phyloP scores from a whole-genome alignment of 2,329 filamentous ascomycete species.

The Exophiala sp. region DNA sequence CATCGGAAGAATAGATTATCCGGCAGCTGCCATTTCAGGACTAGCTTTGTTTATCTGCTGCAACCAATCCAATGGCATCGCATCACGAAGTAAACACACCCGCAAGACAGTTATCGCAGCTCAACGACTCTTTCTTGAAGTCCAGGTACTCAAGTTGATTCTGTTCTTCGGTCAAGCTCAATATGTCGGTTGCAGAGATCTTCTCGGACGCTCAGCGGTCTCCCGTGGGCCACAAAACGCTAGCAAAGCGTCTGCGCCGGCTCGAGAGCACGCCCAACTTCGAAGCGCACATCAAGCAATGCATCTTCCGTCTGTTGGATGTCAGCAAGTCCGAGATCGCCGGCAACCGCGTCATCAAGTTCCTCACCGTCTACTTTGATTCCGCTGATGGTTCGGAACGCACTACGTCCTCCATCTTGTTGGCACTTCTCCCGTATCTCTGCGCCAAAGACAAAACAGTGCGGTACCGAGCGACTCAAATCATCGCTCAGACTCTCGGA shows the following conservation, averaged over 20 bases:
- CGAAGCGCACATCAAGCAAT: slow-evolving; percentile 77
- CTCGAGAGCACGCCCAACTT: slow-evolving; percentile 70
- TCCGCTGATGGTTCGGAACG: slow-evolving; percentile 82
- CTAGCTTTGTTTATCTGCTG: slow-evolving; percentile 1
- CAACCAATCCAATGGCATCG: not conserved
- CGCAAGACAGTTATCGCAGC: too few species aligned
- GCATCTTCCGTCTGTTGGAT: slow-evolving; percentile 71
- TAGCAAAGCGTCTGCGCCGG: slow-evolving; percentile 80
- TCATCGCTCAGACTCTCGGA: slow-evolving; percentile 86
- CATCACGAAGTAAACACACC: not conserved
- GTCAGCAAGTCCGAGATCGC: slow-evolving; percentile 88
- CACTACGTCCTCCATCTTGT: slow-evolving; percentile 61
- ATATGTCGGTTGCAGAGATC: slow-evolving; percentile 27
- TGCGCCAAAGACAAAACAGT: slow-evolving; percentile 87
- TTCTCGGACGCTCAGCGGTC: slow-evolving; percentile 82
- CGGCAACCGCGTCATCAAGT: slow-evolving; percentile 78
- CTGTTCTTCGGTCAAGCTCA: not conserved
- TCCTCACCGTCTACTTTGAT: slow-evolving; percentile 78
- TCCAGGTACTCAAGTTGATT: too few species aligned
- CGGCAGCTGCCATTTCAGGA: not conserved
- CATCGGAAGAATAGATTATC: not conserved
- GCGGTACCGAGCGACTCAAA: slow-evolving; percentile 80
- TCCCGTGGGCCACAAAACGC: slow-evolving; percentile 82
- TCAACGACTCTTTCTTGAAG: not conserved
- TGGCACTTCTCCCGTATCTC: slow-evolving; percentile 64